phyloP scores from a whole-genome alignment of 1,139 yeast genomes.

The Hansenula sp. region DNA sequence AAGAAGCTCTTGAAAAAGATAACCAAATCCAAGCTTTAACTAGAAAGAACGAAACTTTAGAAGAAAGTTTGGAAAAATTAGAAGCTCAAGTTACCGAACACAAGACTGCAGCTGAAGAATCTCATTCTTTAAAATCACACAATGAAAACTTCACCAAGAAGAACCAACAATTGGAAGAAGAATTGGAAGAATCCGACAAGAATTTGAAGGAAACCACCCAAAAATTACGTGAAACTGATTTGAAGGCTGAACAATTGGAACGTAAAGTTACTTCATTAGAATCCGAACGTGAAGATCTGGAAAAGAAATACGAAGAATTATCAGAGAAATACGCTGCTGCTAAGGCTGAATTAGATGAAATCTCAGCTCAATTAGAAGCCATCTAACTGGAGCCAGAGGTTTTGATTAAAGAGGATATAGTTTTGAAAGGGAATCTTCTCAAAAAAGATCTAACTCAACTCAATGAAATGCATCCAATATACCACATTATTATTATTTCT shows the following conservation, averaged over 20 bases:
- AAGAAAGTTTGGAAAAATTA: constrained; percentile 84
- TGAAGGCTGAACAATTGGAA: constrained; percentile 95
- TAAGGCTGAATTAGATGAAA: constrained; percentile 86
- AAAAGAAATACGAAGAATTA: constrained; percentile 87
- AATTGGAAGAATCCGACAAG: constrained; percentile 87
- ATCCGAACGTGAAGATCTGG: constrained; percentile 89
- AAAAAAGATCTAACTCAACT: too few relatives aligned
- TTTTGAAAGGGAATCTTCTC: background rate
- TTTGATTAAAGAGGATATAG: background rate
- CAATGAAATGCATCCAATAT: constrained; percentile 3
- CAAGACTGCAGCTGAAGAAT: constrained; percentile 90
- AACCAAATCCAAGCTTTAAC: constrained; percentile 91
- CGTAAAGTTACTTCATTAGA: constrained; percentile 92
- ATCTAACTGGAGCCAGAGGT: constrained; percentile 39
- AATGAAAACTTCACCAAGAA: constrained; percentile 91
- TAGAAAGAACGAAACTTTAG: constrained; percentile 88
- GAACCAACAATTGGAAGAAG: constrained; percentile 89
- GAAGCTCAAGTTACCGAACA: constrained; percentile 76
- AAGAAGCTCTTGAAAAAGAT: constrained; percentile 86
- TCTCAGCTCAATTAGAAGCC: constrained; percentile 88
- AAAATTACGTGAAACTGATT: constrained; percentile 91
- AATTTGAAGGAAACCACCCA: constrained; percentile 91
- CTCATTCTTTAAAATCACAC: constrained; percentile 81
- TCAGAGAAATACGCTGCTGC: constrained; percentile 76
- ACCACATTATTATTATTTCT: constrained; percentile 2